A percentile compares a stretch with the other conserved stretches of the same genome.
These are phyloP conservation scores for Rhizopus delemar DNA, from an alignment of 371 early-diverging fungal species.

Conservation along the genomic window DNA sequence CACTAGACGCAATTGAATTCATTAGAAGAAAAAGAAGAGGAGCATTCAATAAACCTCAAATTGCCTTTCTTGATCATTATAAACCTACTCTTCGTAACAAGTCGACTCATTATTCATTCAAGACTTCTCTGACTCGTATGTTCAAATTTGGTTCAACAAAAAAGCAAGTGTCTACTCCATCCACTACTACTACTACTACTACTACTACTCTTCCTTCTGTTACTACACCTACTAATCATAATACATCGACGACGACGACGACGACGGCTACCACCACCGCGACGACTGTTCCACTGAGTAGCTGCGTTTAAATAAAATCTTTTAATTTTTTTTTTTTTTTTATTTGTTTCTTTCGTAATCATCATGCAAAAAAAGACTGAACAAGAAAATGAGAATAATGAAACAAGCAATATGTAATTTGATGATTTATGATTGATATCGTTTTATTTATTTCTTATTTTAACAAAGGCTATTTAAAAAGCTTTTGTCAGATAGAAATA, in stretches of 20 bases:
- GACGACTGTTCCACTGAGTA: slow-evolving; percentile 16
- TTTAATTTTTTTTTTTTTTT: background rate
- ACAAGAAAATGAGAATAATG: background rate
- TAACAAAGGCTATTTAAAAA: slow-evolving; percentile 35
- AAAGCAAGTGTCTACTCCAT: background rate
- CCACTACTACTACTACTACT: no score
- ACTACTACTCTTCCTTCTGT: background rate
- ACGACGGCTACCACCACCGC: no score
- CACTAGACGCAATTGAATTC: slow-evolving; percentile 73
- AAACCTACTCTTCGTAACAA: slow-evolving; percentile 36
- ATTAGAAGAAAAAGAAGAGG: slow-evolving; percentile 78
- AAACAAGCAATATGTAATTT: background rate
- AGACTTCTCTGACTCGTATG: slow-evolving; percentile 21
- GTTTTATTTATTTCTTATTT: background rate
- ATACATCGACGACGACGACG: background rate
- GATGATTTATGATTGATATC: background rate
- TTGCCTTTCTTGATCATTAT: slow-evolving; percentile 60
- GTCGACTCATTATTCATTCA: slow-evolving; percentile 17
- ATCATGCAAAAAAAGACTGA: background rate
- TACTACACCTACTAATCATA: background rate
- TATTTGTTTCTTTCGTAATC: background rate
- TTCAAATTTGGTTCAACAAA: slow-evolving; percentile 13
- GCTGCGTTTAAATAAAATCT: slow-evolving; percentile 12
- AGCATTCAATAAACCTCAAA: slow-evolving; percentile 80
- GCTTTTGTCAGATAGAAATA: slow-evolving; percentile 40